Base-by-base conservation (phyloP, 2,329 filamentous ascomycete genomes). In the Talaromyces pinophilus region DNA sequence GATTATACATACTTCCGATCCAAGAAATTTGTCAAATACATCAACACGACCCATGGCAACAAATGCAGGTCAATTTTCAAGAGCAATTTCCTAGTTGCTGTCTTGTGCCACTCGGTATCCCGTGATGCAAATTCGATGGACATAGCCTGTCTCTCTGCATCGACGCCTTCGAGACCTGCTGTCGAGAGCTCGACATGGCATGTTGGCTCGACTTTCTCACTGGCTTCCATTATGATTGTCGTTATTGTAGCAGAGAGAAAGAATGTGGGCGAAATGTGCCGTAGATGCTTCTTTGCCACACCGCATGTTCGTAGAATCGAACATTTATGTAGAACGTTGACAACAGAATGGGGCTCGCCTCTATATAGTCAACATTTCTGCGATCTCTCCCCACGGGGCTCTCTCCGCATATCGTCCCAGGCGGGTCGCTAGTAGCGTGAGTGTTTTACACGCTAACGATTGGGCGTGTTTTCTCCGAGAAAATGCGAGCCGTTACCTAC, bases 21-120 rank as follows among this genome's bases (percentile, higher is more conserved):
- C 44, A 48, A 48, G 19, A 48, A 48, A 48, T 48, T 25, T 11
- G 44, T 48, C 44, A 48, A 52, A 52, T 52, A 52, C 48, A 28
- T 52, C 48, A 52, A 17, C 13, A 52, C 48, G n/a, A 52, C 25
- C 48, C 48, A 28, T 52, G 22, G 22, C 25, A 52, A 17, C 7
- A 28, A 25, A 52, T 52, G 22, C 13, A 52, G 48, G 6, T 52
- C 48, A 52, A 52, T 28, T 2, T 52, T 52, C 22, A 52, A 8
- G 13, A 52, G 48, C 13, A 52, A 17, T 8, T 52, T 52, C 2
- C 13, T 28, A 25, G 48, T 52, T 28, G 25, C 48, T 52, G 11
- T 28, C 48, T 17, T 52, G 22, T 52, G 48, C 25, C 48, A 50
- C 4, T 28, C 48, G 15, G 22, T 52, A 15, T 52, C 22, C 48